Evolutionary conservation across 2,329 filamentous ascomycete genomes (phyloP).

Genomic region (Sarocladium brachiariae): DNA sequence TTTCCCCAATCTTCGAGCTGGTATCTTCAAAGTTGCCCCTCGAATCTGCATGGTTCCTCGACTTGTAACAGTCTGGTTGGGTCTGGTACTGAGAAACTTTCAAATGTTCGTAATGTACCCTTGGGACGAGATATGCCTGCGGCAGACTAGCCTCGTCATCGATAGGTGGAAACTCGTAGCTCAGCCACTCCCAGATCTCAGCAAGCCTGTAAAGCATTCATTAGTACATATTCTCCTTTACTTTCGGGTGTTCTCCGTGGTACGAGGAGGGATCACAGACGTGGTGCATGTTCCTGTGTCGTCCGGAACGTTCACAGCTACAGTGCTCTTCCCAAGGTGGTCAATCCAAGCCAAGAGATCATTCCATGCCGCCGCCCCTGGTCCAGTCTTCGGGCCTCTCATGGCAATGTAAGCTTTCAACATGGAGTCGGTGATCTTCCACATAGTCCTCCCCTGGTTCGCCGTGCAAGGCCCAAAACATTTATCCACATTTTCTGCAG

Average conservation of each 20-base stretch:
- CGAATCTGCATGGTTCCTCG: too few relatives aligned
- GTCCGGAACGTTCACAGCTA: not conserved
- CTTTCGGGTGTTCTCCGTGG: too few relatives aligned
- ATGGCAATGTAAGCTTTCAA: constrained; percentile 27
- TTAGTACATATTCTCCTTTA: too few relatives aligned
- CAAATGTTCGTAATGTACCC: not conserved
- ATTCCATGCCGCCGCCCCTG: constrained; percentile 13
- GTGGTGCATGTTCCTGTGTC: not conserved
- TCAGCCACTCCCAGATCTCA: not conserved
- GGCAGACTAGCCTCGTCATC: not conserved
- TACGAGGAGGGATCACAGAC: not conserved
- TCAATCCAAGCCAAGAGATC: constrained; percentile 23
- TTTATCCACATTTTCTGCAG: not conserved
- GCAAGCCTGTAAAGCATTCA: too few relatives aligned
- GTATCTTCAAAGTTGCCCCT: too few relatives aligned
- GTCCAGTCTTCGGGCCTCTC: constrained; percentile 20
- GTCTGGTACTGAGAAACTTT: too few relatives aligned
- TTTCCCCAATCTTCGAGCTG: not conserved
- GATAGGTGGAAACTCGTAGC: not conserved
- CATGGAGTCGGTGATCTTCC: constrained; percentile 19
- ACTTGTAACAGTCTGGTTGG: too few relatives aligned
- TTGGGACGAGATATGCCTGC: not conserved
- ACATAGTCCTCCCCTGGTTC: constrained; percentile 11
- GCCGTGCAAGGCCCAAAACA: constrained; percentile 7
- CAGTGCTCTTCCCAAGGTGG: not conserved